Base-by-base conservation (phyloP, 2,329 filamentous ascomycete genomes). In the Pleomassaria siparia region DNA sequence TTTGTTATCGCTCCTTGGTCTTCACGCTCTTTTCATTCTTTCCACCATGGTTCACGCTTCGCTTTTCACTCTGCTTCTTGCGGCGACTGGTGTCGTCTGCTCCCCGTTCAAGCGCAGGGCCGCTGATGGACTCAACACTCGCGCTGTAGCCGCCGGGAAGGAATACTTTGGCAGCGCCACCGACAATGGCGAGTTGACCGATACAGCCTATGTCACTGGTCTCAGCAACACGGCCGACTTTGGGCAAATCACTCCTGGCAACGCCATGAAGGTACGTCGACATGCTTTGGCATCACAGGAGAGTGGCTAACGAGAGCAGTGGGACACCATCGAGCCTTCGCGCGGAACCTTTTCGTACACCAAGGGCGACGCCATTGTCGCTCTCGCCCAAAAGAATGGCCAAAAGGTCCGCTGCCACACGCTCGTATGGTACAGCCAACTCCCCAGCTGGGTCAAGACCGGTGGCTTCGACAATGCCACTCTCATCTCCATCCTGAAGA, bases 391-490 rank as follows among this genome's bases (percentile, higher is more conserved):
- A 39, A 58, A 64, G 41, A 67, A 74, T 53, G 59, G 66, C 22
- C 62, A 69, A 39, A 49, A 62, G 11, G 53, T 69, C 6, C 59
- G 71, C 37, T 75, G 73, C 63, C 72, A 75, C 51, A 73, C 56
- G 8, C 58, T 74, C 4, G 70, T 75, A 3, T 75, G 73, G 73
- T 64, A 74, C 55, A 66, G 58, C 30, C 71, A 74, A 40, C 59
- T 74, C 12, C 72, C 72, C 0, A 48, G 44, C 12, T 75, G 72
- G 72, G 67, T 74, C 4, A 63, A 60, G 1, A 53, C 57, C 9
- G 70, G 71, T 29, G 60, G 61, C 6, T 68, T 67, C 29, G 63
- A 72, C 53, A 74, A 75, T 51, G 63, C 66, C 5, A 74, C 72
- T 1, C 55, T 75, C 4, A 71, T 73, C 40, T 48, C 59, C 24